Base-by-base conservation (phyloP, 148 eudicot species). In the Nepenthes gracilis region DNA sequence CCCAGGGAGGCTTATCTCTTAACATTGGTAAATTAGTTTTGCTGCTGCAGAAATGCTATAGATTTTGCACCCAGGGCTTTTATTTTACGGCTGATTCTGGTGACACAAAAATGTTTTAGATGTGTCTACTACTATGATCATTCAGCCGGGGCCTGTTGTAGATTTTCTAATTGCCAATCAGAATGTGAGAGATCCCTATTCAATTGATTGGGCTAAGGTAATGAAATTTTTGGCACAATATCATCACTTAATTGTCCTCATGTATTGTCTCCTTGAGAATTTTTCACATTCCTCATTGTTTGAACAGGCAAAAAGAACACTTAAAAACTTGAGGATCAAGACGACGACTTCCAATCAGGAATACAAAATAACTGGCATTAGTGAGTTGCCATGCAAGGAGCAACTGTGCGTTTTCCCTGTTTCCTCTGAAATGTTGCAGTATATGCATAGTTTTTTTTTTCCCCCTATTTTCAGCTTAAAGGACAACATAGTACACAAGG, bases 121-220 rank as follows among this genome's bases (percentile, higher is more conserved):
- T 72, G 98, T 93, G 7, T 85, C 98, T 6, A 93, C 98, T 4
- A 93, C 98, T 9, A 93, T 93, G 98, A 88, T 85, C 33, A 77
- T 79, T 23, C 66, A 68, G 66, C 79, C 83, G 2, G 83, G 77
- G 1, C 74, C 83, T 1, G 63, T 75, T 36, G 61, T 72, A 33
- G 72, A 75, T 7, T 75, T 75, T 33, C 74, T 83, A 8, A 37
- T 80, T 8, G 64, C 73, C 1, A 80, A 80, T 48, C 85, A 80
- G 53, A 80, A 75, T 48, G 85, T 64, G 32, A 61, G 60, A 2
- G 72, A 83, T 51, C 83, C 77, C 2, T 40, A 12, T 14, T 6
- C 15, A 12, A 55, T 82, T 67, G 87, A 82, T 50, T 82, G 87
- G 88, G 63, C 53, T 49, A 49, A 49, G 53, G 53, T 49, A n/a